A percentile compares a stretch with the other conserved stretches of the same genome.
phyloP scores from a whole-genome alignment of 2,329 filamentous ascomycete genomes.

The Rhynchosporium secalis region DNA sequence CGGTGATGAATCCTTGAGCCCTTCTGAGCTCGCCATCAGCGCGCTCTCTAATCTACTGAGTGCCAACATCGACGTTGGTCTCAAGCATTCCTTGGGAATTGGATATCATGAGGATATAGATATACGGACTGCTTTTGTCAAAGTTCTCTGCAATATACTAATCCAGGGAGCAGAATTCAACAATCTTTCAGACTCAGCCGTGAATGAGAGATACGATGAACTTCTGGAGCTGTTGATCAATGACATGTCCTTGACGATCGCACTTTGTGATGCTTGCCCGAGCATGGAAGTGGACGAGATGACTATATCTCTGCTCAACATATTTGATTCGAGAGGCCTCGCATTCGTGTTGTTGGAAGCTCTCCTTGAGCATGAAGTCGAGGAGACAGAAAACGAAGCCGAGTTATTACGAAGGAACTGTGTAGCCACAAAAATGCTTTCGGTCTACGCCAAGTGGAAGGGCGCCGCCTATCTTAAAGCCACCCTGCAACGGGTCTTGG shows the following conservation, averaged over 20 bases:
- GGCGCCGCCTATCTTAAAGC: slow-evolving; percentile 61
- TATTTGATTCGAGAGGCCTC: slow-evolving; percentile 67
- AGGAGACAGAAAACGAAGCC: slow-evolving; percentile 69
- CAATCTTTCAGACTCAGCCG: slow-evolving; percentile 64
- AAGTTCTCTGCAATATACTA: slow-evolving; percentile 68
- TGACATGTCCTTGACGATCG: slow-evolving; percentile 61
- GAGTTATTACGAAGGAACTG: slow-evolving; percentile 68
- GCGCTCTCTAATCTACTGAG: slow-evolving; percentile 69
- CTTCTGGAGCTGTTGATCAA: slow-evolving; percentile 63
- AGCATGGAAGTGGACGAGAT: slow-evolving; percentile 69
- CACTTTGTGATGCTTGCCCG: slow-evolving; percentile 66
- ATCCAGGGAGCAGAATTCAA: slow-evolving; percentile 72
- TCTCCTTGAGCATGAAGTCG: slow-evolving; percentile 67
- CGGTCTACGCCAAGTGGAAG: slow-evolving; percentile 72
- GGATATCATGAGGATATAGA: slow-evolving; percentile 71
- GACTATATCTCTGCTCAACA: slow-evolving; percentile 65
- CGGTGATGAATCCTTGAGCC: slow-evolving; percentile 56
- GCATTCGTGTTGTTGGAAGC: slow-evolving; percentile 65
- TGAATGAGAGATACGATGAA: slow-evolving; percentile 68
- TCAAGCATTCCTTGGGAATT: slow-evolving; percentile 69
- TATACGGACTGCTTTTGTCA: slow-evolving; percentile 69
- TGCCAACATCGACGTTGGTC: slow-evolving; percentile 69
- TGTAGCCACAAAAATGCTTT: slow-evolving; percentile 72
- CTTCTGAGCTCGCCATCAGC: slow-evolving; percentile 63
- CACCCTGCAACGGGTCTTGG: slow-evolving; percentile 66